Conservation (phyloP, 2,329 filamentous ascomycete species). For the Epichloe baconii region DNA sequence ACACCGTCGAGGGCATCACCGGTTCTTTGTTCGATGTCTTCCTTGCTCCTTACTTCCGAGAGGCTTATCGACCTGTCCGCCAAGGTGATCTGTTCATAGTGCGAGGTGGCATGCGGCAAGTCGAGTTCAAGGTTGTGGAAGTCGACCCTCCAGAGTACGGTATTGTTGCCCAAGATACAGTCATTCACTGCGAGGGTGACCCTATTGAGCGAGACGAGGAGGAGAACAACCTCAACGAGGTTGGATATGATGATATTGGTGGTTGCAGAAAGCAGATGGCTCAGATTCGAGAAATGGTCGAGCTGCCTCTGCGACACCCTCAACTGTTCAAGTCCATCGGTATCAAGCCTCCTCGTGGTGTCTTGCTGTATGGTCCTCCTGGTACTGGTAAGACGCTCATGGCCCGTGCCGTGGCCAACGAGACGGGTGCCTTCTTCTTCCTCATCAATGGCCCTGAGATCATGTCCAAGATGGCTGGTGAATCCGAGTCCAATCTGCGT, state of each 20-base stretch:
- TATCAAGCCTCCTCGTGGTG: slow-evolving; percentile 98
- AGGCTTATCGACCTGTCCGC: slow-evolving; percentile 92
- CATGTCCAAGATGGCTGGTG: slow-evolving; percentile 99
- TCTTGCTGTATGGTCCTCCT: slow-evolving; percentile 88
- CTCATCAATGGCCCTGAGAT: slow-evolving; percentile 98
- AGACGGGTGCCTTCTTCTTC: slow-evolving; percentile 99
- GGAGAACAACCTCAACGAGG: slow-evolving; percentile 97
- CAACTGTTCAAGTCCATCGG: slow-evolving; percentile 99
- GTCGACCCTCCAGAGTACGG: slow-evolving; percentile 97
- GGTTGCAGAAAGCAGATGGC: slow-evolving; percentile 99
- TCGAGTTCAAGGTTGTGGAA: slow-evolving; percentile 99
- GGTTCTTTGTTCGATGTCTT: slow-evolving; percentile 98
- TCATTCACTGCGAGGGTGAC: slow-evolving; percentile 90
- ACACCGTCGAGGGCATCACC: slow-evolving; percentile 94
- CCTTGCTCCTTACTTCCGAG: slow-evolving; percentile 98
- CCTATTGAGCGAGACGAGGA: slow-evolving; percentile 93
- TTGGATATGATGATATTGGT: slow-evolving; percentile 98
- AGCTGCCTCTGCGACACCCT: slow-evolving; percentile 89
- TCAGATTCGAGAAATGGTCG: slow-evolving; percentile 96
- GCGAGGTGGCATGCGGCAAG: slow-evolving; percentile 94
- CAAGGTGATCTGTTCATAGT: slow-evolving; percentile 98
- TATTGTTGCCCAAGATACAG: slow-evolving; percentile 95
- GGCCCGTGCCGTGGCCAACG: slow-evolving; percentile 96
- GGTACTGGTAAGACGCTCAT: slow-evolving; percentile 99
- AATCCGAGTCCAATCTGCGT: slow-evolving; percentile 93